These are phyloP conservation scores for carrot (Daucus carota) DNA, from an alignment of 129 eudicot species.

Conservation along the genomic window DH1_v3.0 NC_030389.2:6840501-6841000, in stretches of 20 bases:
- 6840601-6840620: conserved; percentile 67
- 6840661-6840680: neutral
- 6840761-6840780: neutral
- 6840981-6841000: conserved; percentile 73
- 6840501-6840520: conserved; percentile 62
- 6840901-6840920: conserved; percentile 55
- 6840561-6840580: conserved; percentile 51
- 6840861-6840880: conserved; percentile 61
- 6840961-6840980: conserved; percentile 60
- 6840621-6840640: conserved; percentile 69
- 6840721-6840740: neutral
- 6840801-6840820: neutral
- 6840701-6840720: neutral
- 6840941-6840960: conserved; percentile 54
- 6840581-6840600: conserved; percentile 57
- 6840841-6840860: conserved; percentile 62
- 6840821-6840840: neutral
- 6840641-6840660: neutral
- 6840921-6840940: conserved; percentile 62
- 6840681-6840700: neutral
- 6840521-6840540: conserved; percentile 68
- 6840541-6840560: conserved; percentile 56
- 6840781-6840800: neutral
- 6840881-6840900: conserved; percentile 83
- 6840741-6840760: no score